phyloP scores from a whole-genome alignment of 2,329 filamentous ascomycete genomes.

The Colletotrichum limetticola region DNA sequence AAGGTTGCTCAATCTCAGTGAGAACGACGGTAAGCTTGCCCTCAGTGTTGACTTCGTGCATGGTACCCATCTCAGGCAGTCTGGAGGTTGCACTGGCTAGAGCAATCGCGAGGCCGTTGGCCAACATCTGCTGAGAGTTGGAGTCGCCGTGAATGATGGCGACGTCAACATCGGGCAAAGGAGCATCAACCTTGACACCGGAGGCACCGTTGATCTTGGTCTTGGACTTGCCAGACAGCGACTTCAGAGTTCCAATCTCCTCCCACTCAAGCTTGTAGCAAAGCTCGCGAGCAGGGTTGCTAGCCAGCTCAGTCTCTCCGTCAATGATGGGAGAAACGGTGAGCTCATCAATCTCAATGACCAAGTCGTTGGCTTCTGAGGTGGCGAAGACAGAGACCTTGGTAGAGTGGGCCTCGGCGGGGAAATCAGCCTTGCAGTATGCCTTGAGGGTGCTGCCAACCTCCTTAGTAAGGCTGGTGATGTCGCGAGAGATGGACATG shows the following conservation, averaged over 20 bases:
- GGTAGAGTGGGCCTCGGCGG: constrained; percentile 32
- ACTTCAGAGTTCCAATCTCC: constrained; percentile 30
- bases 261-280: constrained; percentile 41
- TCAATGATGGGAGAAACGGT: constrained; percentile 38
- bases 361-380: constrained; percentile 33
- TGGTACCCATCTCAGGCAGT: constrained; percentile 35
- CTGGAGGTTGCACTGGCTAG: constrained; percentile 33
- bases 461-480: constrained; percentile 45
- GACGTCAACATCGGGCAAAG: constrained; percentile 31
- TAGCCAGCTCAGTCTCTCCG: constrained; percentile 28
- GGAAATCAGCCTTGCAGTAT: constrained; percentile 36
- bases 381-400: constrained; percentile 37
- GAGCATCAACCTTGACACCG: constrained; percentile 29
- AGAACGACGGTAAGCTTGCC: constrained; percentile 51
- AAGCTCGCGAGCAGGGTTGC: constrained; percentile 35
- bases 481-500: constrained; percentile 41
- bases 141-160: constrained; percentile 37
- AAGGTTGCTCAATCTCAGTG: constrained; percentile 54
- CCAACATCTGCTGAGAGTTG: constrained; percentile 33
- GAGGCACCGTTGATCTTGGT: constrained; percentile 21
- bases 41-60: constrained; percentile 39
- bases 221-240: constrained; percentile 27
- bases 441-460: constrained; percentile 43
- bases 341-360: constrained; percentile 40
- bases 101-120: constrained; percentile 30